Evolutionary conservation across 1,284 basidiomycete genomes (phyloP).

Genomic region (Ustilago shanxiensis): DNA sequence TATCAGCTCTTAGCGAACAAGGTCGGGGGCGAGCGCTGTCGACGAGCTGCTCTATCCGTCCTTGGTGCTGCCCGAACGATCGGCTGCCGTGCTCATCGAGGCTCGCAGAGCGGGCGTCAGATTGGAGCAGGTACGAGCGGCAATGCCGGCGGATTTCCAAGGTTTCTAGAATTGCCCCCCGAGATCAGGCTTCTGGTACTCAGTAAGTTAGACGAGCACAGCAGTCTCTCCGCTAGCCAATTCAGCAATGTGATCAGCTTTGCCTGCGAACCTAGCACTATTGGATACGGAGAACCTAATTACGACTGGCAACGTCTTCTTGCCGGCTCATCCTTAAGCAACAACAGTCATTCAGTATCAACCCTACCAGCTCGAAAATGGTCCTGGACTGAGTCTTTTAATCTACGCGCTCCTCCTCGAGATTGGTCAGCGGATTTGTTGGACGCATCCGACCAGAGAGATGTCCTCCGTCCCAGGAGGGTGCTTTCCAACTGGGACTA

Average conservation of each 20-base stretch:
- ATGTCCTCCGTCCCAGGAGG: not conserved
- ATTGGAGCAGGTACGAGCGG: not conserved
- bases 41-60: slow-evolving; percentile 13
- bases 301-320: slow-evolving; percentile 23
- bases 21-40: not conserved
- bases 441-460: slow-evolving; percentile 6
- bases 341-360: not conserved
- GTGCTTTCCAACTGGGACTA: no score
- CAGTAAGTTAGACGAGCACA: slow-evolving; percentile 22
- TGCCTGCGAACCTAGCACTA: slow-evolving; percentile 41
- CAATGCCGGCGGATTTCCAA: not conserved
- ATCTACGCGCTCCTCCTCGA: slow-evolving; percentile 21
- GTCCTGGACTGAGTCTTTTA: slow-evolving; percentile 43
- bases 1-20: not conserved
- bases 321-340: not conserved
- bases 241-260: slow-evolving; percentile 42
- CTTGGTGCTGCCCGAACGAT: slow-evolving; percentile 23
- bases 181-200: slow-evolving; percentile 37
- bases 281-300: slow-evolving; percentile 26
- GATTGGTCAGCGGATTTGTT: slow-evolving; percentile 31
- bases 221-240: slow-evolving; percentile 16
- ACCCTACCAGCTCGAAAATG: slow-evolving; percentile 27
- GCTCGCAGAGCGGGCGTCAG: not conserved
- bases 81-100: slow-evolving; percentile 17
- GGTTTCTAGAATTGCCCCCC: slow-evolving; percentile 37